phyloP scores from a whole-genome alignment of 768 basidiomycete species.

The Podaxis rugospora region DNA sequence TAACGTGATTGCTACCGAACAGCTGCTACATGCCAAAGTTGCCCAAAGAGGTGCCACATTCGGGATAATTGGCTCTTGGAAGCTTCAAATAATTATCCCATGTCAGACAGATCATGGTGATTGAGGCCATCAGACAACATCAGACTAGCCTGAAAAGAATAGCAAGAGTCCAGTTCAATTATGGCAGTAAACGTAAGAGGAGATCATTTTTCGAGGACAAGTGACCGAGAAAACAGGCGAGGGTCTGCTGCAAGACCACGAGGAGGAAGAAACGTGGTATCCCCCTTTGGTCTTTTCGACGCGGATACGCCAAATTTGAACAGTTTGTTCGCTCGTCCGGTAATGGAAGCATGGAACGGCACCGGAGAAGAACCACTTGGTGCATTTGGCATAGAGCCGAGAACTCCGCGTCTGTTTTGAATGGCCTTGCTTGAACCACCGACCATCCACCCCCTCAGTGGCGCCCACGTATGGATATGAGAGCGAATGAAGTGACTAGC shows the following conservation, averaged over 20 bases:
- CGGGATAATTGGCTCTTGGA: not conserved
- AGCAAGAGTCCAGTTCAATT: not conserved
- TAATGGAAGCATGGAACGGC: not conserved
- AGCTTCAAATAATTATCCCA: not conserved
- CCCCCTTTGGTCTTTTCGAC: not conserved
- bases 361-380: not conserved
- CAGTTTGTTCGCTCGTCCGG: not conserved
- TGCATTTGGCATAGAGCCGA: not conserved
- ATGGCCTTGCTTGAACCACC: not conserved
- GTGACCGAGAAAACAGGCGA: not conserved
- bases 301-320: not conserved
- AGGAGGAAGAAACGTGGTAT: not conserved
- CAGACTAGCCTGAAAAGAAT: not conserved
- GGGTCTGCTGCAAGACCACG: not conserved
- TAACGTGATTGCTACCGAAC: not conserved
- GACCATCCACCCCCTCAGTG: not conserved
- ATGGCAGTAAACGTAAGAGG: constrained; percentile 1
- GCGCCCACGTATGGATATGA: not conserved
- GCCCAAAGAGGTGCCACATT: not conserved
- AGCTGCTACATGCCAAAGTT: not conserved
- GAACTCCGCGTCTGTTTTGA: not conserved
- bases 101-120: not conserved
- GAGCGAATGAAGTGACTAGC: not conserved
- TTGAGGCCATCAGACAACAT: not conserved
- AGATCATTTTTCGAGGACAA: not conserved